phyloP scores from a whole-genome alignment of 345 rosid species.

The Nephelium lappaceum region DNA sequence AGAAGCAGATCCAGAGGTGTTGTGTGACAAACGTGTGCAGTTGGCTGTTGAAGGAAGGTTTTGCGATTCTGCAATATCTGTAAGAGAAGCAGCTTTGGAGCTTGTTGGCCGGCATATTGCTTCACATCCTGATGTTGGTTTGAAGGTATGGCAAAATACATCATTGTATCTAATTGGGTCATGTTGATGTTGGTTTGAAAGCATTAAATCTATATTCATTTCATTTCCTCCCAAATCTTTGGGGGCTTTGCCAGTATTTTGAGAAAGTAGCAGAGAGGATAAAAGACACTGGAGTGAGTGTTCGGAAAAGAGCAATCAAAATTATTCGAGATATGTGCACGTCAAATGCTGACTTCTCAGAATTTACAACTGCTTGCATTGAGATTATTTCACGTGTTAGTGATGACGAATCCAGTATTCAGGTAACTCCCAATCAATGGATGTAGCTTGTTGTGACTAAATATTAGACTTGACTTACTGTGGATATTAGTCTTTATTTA shows the following conservation, averaged over 20 bases:
- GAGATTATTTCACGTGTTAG: conserved; percentile 94
- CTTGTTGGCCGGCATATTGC: conserved; percentile 99
- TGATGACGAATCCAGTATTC: conserved; percentile 96
- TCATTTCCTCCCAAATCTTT: conserved; percentile 4
- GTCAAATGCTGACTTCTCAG: conserved; percentile 80
- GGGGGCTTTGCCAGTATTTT: conserved; percentile 68
- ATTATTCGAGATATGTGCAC: conserved; percentile 97
- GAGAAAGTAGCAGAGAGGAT: conserved; percentile 98
- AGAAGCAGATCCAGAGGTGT: conserved; percentile 97
- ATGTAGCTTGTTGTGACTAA: background rate
- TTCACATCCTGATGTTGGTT: conserved; percentile 95
- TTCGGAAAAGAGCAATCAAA: conserved; percentile 94
- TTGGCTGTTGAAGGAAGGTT: conserved; percentile 98
- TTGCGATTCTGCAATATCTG: conserved; percentile 99
- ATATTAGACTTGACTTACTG: background rate
- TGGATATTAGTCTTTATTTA: background rate
- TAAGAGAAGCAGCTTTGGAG: conserved; percentile 97
- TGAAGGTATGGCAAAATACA: conserved; percentile 56
- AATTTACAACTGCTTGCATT: conserved; percentile 83
- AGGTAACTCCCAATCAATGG: conserved; percentile 53
- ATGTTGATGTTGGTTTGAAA: conserved; percentile 3
- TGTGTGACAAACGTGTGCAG: conserved; percentile 91
- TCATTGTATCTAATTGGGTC: conserved; percentile 16
- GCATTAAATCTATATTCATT: conserved; percentile 10
- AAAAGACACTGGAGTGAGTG: conserved; percentile 99